Evolutionary conservation across 768 basidiomycete genomes (phyloP), one percentile per base, ranked within the genome.

Genomic region (Lactarius quietus): DNA sequence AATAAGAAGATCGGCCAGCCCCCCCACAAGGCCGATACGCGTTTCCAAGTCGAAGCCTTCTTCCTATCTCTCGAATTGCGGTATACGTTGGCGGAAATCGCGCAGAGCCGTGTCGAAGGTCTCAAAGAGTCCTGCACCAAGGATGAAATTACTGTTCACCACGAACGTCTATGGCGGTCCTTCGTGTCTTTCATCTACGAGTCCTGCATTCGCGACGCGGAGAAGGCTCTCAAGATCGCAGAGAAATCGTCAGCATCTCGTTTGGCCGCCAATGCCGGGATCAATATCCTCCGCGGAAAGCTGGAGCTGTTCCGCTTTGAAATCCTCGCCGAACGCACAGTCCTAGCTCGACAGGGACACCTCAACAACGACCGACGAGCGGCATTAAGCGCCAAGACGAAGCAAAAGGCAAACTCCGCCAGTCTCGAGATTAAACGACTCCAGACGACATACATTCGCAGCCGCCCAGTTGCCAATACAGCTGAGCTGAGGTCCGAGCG

Each of bases 1-100:
- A 73, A 69, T 45, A 62, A 45, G 57, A 70, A 74, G 55, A 72
- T 78, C 3, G 78, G 77, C 2, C 73, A 75, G 43, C 74, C 76
- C 0, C 74, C 72, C 0, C 78, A 77, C n/a, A 74, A 72, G 36
- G 76, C 77, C 6, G 75, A 77, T 54, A 70, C 71, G 0, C 74
- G 76, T 7, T 76, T 74, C 70, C 70, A 70, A 36, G 70, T 77
- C 38, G 77, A 78, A 43, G 79, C 74, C 0, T 72, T 76, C 63
- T 71, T 76, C 65, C 64, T 74, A 15, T 74, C 74, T 12, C 72
- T 80, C 51, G 73, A 77, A 23, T 62, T 78, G 7, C 77, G 79
- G 7, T 72, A 74, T 31, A 61, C 70, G 15, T 64, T 80, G 26
- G 76, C 72, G 0, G 64, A 74, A 26, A 57, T 78, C 18, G 79